Evolutionary conservation across 2,329 filamentous ascomycete genomes (phyloP).

Genomic region (Chalaropsis ovoidea): DNA sequence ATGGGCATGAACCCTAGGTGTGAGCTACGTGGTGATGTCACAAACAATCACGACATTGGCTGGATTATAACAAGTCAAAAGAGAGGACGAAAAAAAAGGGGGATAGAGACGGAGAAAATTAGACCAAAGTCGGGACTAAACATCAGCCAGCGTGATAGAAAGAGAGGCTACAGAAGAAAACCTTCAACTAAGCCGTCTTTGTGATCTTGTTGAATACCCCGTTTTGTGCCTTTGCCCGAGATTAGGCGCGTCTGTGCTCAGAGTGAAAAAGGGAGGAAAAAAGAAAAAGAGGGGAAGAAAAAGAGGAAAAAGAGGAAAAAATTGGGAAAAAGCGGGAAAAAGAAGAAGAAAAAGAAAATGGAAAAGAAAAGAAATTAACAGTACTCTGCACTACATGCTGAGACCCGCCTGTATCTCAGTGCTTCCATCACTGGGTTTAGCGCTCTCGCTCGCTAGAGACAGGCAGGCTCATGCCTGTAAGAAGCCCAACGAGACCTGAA

Average conservation of each 20-base stretch:
- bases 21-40: too few relatives aligned
- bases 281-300: neutral
- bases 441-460: neutral
- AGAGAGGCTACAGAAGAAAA: neutral
- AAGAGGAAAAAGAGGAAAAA: neutral
- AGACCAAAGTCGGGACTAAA: neutral
- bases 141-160: too few relatives aligned
- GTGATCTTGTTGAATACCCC: neutral
- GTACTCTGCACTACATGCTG: neutral
- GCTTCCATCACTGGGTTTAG: neutral
- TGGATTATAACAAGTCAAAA: neutral
- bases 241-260: constrained; percentile 23
- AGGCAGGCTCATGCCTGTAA: neutral
- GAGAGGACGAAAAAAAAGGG: neutral
- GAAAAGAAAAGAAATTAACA: neutral
- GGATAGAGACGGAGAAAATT: neutral
- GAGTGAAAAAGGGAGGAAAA: neutral
- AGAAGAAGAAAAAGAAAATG: neutral
- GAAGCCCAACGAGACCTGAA: neutral
- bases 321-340: neutral
- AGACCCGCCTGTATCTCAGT: neutral
- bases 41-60: too few relatives aligned
- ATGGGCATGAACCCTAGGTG: neutral
- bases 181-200: neutral
- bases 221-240: constrained; percentile 23